Evolutionary conservation across 1,284 basidiomycete genomes (phyloP), one percentile per base, ranked within the genome.

Genomic region (Coniferiporia sulphurascens): DNA sequence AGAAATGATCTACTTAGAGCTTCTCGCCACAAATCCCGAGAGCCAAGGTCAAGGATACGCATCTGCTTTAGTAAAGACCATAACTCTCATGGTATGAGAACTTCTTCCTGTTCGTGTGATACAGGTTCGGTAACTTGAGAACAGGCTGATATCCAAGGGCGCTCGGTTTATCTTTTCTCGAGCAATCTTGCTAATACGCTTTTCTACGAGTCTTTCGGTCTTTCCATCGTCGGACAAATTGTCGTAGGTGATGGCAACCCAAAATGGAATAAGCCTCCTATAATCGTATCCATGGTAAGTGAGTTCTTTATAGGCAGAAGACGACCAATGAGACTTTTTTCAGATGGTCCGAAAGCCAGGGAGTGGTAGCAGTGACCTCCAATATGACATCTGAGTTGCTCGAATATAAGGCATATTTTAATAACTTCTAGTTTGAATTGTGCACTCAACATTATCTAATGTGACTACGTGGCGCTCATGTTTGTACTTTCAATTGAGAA

Each of bases 131-230:
- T 43, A 22, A 13, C 12, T 51, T 15, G 27, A 46, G n/a, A 19
- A 46, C 43, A 65, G 64, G 65, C 64, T 7, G 67, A 67, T 55
- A 56, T 56, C 0, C 62, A 63, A 34, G 55, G 58, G 21, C 60
- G 60, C n/a, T 53, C 63, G 3, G 59, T 64, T 0, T 63, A 53
- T 27, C 62, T 67, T 5, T 38, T 49, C n/a, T 62, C 64, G 2
- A 63, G 66, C 21, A 66, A 67, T 44, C 12, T 46, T 35, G n/a
- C 21, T 0, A 68, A 68, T 48, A 62, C 62, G 3, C 52, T 52
- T 12, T 67, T 65, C 53, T 68, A 67, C 58, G 63, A 66, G 46
- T 60, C 59, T 10, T 62, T 62, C 32, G 66, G 66, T 21, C 67
- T 64, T 52, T 50, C 52, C 4, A 52, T 50, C 13, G 55, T 63